A percentile compares a stretch with the other conserved stretches of the same genome.
These are phyloP conservation scores for Teunomyces panamensis DNA, from an alignment of 805 yeast species.

Conservation along the genomic window DNA sequence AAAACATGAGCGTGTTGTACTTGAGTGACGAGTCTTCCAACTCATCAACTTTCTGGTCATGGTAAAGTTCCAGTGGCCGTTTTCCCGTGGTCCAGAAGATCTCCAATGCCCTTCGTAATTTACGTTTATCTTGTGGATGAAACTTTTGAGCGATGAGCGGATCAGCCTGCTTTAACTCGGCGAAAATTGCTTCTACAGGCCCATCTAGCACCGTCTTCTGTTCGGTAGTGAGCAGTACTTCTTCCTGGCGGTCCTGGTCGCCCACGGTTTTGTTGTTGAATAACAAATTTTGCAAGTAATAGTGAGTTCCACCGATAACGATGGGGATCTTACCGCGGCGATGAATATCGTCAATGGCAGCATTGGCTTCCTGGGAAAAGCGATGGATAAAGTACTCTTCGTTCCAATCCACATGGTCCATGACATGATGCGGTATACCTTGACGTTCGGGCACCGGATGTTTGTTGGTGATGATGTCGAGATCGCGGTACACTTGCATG, in stretches of 20 bases:
- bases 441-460: constrained; percentile 79
- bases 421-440: constrained; percentile 80
- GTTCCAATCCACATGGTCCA: constrained; percentile 79
- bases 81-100: constrained; percentile 66
- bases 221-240: constrained; percentile 30
- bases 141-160: constrained; percentile 75
- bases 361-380: constrained; percentile 69
- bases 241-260: constrained; percentile 2
- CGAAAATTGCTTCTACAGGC: constrained; percentile 49
- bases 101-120: constrained; percentile 78
- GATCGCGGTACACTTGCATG: constrained; percentile 84
- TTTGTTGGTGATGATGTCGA: constrained; percentile 82
- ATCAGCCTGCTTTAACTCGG: constrained; percentile 52
- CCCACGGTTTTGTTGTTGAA: constrained; percentile 65
- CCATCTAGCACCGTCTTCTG: constrained; percentile 51
- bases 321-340: constrained; percentile 73
- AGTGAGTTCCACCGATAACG: constrained; percentile 94
- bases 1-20: constrained; percentile 65
- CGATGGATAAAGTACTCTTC: constrained; percentile 79
- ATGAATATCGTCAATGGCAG: constrained; percentile 62
- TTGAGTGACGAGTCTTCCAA: constrained; percentile 47
- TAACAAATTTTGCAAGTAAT: constrained; percentile 76
- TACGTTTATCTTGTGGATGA: constrained; percentile 86
- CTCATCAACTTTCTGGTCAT: constrained; percentile 49
- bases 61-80: constrained; percentile 69